Percentiles rank a stretch among this genome's conserved stretches.
Conservation (phyloP, 495 filamentous ascomycete species). For the Xylaria grammica region DNA sequence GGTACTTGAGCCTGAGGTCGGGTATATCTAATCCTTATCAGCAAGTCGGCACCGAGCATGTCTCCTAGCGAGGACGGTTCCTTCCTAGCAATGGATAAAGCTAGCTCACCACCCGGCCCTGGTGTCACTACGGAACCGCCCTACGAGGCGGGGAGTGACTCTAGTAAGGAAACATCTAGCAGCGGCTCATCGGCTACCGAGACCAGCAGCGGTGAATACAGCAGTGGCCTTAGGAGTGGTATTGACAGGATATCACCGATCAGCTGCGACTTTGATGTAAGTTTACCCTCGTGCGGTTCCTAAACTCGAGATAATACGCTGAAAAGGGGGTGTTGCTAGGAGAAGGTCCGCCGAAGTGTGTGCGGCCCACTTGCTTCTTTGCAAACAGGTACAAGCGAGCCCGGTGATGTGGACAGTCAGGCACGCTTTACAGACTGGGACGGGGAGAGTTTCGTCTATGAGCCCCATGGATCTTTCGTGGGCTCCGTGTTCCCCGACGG, state of each 20-base stretch:
- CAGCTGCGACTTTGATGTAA: neutral
- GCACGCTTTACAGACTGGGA: neutral
- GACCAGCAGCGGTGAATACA: neutral
- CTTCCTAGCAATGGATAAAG: no score
- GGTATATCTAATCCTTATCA: neutral
- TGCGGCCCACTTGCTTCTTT: slow-evolving; percentile 5
- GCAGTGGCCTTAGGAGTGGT: neutral
- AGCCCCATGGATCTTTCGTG: slow-evolving; percentile 4
- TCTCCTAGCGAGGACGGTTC: neutral
- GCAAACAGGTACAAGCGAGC: slow-evolving; percentile 3
- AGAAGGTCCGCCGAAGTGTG: neutral
- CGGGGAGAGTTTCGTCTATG: slow-evolving; percentile 8
- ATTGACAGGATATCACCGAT: slow-evolving; percentile 5
- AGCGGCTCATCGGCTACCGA: neutral
- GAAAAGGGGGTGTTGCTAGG: neutral
- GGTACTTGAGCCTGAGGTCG: no score
- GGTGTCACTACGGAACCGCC: neutral
- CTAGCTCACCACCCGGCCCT: neutral
- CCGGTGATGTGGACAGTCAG: neutral
- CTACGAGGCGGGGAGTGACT: neutral
- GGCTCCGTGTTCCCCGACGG: neutral
- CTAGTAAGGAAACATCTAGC: neutral
- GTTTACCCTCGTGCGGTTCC: neutral
- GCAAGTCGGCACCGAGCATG: neutral
- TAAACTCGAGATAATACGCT: neutral